Percentiles rank a stretch among this genome's conserved stretches.
Conservation (phyloP, 2,329 filamentous ascomycete species). For the Zymoseptoria passerinii region DNA sequence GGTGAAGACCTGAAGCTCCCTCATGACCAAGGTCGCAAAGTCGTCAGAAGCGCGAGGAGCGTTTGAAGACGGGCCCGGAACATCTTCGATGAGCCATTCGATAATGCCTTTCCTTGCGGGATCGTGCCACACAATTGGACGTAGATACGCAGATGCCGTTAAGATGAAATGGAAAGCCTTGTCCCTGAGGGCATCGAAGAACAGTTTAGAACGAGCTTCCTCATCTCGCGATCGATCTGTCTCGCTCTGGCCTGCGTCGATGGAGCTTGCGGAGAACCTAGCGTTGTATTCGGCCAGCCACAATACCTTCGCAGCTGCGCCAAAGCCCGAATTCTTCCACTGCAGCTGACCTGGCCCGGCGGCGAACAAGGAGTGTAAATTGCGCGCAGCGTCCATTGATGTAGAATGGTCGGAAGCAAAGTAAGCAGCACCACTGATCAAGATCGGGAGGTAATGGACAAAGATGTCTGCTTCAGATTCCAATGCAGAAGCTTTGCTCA, state of each 20-base stretch:
- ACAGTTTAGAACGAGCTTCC: conserved; percentile 61
- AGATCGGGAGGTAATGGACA: conserved; percentile 74
- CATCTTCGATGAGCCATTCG: conserved; percentile 73
- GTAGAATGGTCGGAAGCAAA: conserved; percentile 71
- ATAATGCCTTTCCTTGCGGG: conserved; percentile 76
- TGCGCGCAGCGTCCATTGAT: conserved; percentile 60
- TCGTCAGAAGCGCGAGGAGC: conserved; percentile 57
- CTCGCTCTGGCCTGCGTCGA: conserved; percentile 41
- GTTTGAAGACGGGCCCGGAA: conserved; percentile 59
- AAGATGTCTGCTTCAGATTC: conserved; percentile 68
- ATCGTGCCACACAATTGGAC: conserved; percentile 76
- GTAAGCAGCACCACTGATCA: conserved; percentile 67
- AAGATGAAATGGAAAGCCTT: conserved; percentile 89
- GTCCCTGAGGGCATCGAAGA: conserved; percentile 65
- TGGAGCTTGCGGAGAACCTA: conserved; percentile 45
- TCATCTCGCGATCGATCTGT: conserved; percentile 53
- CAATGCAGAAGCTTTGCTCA: conserved; percentile 58
- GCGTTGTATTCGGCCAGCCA: conserved; percentile 94
- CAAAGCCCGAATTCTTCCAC: conserved; percentile 67
- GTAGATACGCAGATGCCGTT: conserved; percentile 72
- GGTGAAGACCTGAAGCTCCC: conserved; percentile 76
- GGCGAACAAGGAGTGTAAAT: conserved; percentile 61
- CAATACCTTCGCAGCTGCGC: conserved; percentile 69
- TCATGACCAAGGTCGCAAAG: conserved; percentile 66
- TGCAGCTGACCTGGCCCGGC: conserved; percentile 56